These are phyloP conservation scores for Mycena rosella DNA, from an alignment of 768 basidiomycete species.

Conservation along the genomic window DNA sequence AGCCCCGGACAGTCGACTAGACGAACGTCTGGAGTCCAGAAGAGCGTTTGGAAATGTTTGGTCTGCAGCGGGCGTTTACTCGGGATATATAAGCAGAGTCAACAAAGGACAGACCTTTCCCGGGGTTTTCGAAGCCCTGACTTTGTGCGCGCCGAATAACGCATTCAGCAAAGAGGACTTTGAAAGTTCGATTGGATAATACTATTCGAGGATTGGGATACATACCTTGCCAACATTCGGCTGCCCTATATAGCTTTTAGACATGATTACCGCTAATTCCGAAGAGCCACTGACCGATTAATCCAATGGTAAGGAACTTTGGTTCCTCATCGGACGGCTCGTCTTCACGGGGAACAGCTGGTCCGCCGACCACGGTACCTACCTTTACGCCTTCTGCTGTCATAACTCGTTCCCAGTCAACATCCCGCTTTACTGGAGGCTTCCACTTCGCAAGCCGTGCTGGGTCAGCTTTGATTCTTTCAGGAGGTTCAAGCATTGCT, in stretches of 20 bases:
- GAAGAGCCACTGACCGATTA: slow-evolving; percentile 68
- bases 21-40: slow-evolving; percentile 87
- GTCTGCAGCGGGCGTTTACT: slow-evolving; percentile 61
- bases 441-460: slow-evolving; percentile 71
- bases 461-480: slow-evolving; percentile 61
- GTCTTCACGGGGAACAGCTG: slow-evolving; percentile 49
- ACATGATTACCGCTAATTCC: not conserved
- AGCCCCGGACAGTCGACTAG: slow-evolving; percentile 97
- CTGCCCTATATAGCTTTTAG: slow-evolving; percentile 67
- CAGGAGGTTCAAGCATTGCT: slow-evolving; percentile 77
- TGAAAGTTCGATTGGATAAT: not conserved
- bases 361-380: slow-evolving; percentile 59
- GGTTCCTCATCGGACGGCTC: slow-evolving; percentile 57
- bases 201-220: not conserved
- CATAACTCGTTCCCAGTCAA: slow-evolving; percentile 83
- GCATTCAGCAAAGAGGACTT: slow-evolving; percentile 93
- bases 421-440: slow-evolving; percentile 68
- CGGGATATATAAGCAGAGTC: not conserved
- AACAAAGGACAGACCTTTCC: slow-evolving; percentile 71
- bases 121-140: slow-evolving; percentile 87
- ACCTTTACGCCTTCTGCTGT: slow-evolving; percentile 58
- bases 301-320: slow-evolving; percentile 80
- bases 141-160: slow-evolving; percentile 82
- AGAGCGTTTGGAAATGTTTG: slow-evolving; percentile 96
- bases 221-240: slow-evolving; percentile 87